Percentiles rank a stretch among this genome's conserved stretches.
These are phyloP conservation scores for Russula dissimulans DNA, from an alignment of 768 basidiomycete genomes.

Conservation along the genomic window DNA sequence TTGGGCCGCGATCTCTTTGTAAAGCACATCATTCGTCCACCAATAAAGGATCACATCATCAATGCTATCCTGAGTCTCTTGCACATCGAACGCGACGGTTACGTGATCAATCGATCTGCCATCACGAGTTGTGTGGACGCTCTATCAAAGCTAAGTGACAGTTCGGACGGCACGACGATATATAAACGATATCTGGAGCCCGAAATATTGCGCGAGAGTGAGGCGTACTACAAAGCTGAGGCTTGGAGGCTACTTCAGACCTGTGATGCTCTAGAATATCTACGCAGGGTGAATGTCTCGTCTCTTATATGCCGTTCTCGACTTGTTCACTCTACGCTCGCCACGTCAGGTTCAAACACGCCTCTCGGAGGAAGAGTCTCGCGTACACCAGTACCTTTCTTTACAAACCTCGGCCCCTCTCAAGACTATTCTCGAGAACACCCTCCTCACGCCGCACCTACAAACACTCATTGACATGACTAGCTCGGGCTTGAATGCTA, in stretches of 20 bases:
- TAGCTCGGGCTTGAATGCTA: conserved; percentile 75
- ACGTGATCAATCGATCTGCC: conserved; percentile 82
- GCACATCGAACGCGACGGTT: conserved; percentile 85
- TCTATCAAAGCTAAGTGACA: conserved; percentile 55
- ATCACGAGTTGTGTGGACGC: conserved; percentile 86
- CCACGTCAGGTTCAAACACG: conserved; percentile 62
- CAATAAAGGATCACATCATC: conserved; percentile 78
- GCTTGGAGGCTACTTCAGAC: conserved; percentile 58
- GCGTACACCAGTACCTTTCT: conserved; percentile 80
- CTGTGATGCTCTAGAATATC: conserved; percentile 76
- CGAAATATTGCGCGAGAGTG: conserved; percentile 65
- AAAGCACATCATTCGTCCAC: conserved; percentile 64
- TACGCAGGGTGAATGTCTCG: conserved; percentile 54
- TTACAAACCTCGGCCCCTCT: conserved; percentile 62
- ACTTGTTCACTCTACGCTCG: conserved; percentile 7
- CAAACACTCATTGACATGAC: conserved; percentile 65
- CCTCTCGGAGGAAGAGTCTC: conserved; percentile 72
- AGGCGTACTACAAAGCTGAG: conserved; percentile 70
- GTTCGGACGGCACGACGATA: conserved; percentile 43
- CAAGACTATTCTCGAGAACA: conserved; percentile 62
- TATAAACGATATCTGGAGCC: conserved; percentile 86
- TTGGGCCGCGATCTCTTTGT: conserved; percentile 79
- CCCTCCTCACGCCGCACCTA: conserved; percentile 73
- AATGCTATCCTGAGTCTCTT: conserved; percentile 80
- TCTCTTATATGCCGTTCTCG: not conserved